Base-by-base conservation (phyloP, 805 yeast species). In the Scheffersomyces stipitis region DNA sequence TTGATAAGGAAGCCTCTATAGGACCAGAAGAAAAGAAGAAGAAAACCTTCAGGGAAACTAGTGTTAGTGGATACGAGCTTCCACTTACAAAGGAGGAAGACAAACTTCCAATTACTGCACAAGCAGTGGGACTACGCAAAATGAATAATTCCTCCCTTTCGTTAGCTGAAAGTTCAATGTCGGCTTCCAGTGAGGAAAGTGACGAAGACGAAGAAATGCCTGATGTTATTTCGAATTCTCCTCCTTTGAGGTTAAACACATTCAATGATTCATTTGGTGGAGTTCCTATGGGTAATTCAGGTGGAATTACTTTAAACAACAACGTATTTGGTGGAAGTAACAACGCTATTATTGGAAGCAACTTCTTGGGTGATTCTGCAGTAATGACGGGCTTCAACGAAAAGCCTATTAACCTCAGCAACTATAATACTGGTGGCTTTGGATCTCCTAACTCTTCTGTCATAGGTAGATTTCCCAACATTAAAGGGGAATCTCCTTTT, bases 171-270 rank as follows among this genome's bases (percentile, higher is more conserved):
- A 17, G 30, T 15, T 18, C 28, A 13, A 33, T 15, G 4, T 20
- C 16, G 4, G 22, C 38, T 12, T 33, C 44, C 3, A 45, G 49
- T 16, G 63, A 56, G 17, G 65, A 66, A 34, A 56, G 66, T 44
- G 68, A 65, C 17, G 67, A 53, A 29, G 76, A 71, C 34, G 74
- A 68, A 30, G 59, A 49, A 14, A 38, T 36, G 23, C 40, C 44
- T 10, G 49, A 42, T 10, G 48, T 43, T 40, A 31, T 48, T 29
- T 40, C 45, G 26, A 40, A 38, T 34, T 52, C 57, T 3, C 50
- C 62, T 2, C 62, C 66, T 0, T 49, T 61, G 30, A 56, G 49
- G 37, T 41, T 61, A 18, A 59, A 62, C 40, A 56, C 55, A 2
- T 39, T 44, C 4, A 39, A 45, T 13, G 59, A 52, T 3, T 15